Percentiles rank a stretch among this genome's conserved stretches.
These are phyloP conservation scores for Cucumis melo DNA, from an alignment of 306 rosid genomes.

Conservation along the genomic window DNA sequence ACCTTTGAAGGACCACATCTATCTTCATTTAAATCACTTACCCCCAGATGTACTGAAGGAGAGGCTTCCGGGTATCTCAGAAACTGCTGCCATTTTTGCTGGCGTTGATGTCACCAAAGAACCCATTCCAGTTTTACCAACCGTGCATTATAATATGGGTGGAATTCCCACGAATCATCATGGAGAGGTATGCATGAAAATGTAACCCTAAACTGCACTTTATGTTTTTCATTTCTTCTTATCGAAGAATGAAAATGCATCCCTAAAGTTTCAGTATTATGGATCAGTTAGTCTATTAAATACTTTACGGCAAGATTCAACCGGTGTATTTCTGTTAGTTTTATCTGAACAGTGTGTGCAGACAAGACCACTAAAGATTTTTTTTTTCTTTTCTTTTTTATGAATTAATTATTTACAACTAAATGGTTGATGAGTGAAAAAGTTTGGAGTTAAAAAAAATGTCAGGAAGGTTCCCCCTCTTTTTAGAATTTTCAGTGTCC, in stretches of 20 bases:
- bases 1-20: conserved; percentile 93
- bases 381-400: neutral
- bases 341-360: neutral
- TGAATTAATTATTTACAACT: neutral
- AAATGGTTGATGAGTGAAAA: neutral
- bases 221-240: neutral
- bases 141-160: conserved; percentile 98
- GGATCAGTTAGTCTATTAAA: neutral
- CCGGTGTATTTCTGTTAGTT: neutral
- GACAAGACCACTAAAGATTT: neutral
- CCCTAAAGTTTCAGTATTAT: neutral
- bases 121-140: conserved; percentile 96
- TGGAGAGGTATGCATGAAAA: conserved; percentile 58
- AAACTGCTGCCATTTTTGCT: conserved; percentile 99
- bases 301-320: neutral
- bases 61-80: conserved; percentile 99
- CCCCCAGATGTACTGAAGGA: conserved; percentile 99
- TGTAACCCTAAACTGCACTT: neutral
- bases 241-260: neutral
- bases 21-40: conserved; percentile 94
- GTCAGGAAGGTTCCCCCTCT: neutral
- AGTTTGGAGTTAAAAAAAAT: neutral
- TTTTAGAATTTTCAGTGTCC: neutral
- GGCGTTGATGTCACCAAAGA: conserved; percentile 98
- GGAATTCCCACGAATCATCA: conserved; percentile 87